Percentiles rank a stretch among this genome's conserved stretches.
phyloP scores from a whole-genome alignment of 1,284 basidiomycete species.

The Sanguinoderma infundibulare region DNA sequence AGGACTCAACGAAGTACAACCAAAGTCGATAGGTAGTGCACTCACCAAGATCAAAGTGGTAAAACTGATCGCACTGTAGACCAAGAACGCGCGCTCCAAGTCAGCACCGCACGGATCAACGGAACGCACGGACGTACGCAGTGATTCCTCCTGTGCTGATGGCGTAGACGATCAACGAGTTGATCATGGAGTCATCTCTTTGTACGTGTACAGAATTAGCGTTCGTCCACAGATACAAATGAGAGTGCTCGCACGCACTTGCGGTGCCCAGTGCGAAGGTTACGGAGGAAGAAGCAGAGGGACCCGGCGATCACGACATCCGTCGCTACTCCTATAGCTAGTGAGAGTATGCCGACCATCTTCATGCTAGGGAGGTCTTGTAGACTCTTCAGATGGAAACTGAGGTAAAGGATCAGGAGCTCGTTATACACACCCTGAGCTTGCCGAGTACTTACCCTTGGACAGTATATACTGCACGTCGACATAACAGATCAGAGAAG shows the following conservation, averaged over 20 bases:
- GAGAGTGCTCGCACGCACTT: constrained; percentile 36
- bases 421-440: background rate
- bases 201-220: constrained; percentile 8
- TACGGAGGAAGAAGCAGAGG: constrained; percentile 56
- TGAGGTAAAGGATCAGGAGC: background rate
- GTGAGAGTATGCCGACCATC: constrained; percentile 46
- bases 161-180: constrained; percentile 54
- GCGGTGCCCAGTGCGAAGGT: constrained; percentile 50
- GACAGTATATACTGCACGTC: constrained; percentile 44
- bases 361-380: constrained; percentile 30
- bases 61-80: constrained; percentile 57
- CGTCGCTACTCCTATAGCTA: constrained; percentile 48
- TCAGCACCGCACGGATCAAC: constrained; percentile 6
- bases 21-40: background rate
- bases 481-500: background rate
- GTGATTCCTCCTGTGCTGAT: constrained; percentile 68
- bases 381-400: constrained; percentile 30
- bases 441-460: constrained; percentile 43
- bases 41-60: constrained; percentile 60
- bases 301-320: constrained; percentile 53
- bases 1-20: background rate
- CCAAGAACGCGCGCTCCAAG: background rate
- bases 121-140: constrained; percentile 43
- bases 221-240: background rate
- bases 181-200: constrained; percentile 66